Percentiles rank a stretch among this genome's conserved stretches.
Conservation (phyloP, 1,284 basidiomycete genomes). For the Cystobasidium sp. region DNA sequence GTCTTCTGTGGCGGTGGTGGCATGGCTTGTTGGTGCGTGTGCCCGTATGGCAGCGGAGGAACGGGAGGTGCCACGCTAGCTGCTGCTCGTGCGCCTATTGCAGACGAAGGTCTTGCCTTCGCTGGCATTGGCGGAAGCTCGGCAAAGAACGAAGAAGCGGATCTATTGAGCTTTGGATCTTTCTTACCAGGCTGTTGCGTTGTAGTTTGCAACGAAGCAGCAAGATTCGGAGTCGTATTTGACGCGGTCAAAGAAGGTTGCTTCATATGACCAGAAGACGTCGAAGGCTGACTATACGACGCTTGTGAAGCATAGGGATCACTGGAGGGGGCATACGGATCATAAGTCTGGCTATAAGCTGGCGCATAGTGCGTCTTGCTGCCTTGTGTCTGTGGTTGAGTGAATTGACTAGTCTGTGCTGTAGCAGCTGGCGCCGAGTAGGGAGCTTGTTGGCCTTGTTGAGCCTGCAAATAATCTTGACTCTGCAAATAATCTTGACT, state of each 20-base stretch:
- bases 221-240: slow-evolving; percentile 12
- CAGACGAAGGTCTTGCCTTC: not conserved
- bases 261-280: not conserved
- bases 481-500: slow-evolving; percentile 23
- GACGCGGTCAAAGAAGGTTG: slow-evolving; percentile 21
- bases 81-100: not conserved
- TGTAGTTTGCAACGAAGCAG: slow-evolving; percentile 2
- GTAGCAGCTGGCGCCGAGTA: slow-evolving; percentile 26
- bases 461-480: slow-evolving; percentile 28
- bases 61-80: not conserved
- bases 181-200: slow-evolving; percentile 7
- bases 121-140: slow-evolving; percentile 13
- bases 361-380: slow-evolving; percentile 13
- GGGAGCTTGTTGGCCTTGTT: slow-evolving; percentile 7
- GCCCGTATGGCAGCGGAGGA: slow-evolving; percentile 1
- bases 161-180: slow-evolving; percentile 34
- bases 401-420: slow-evolving; percentile 9
- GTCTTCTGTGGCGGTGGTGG: slow-evolving; percentile 39
- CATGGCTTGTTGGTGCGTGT: slow-evolving; percentile 8
- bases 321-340: slow-evolving; percentile 34
- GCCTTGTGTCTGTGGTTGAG: slow-evolving; percentile 18
- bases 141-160: slow-evolving; percentile 40
- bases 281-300: not conserved
- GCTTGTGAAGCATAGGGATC: slow-evolving; percentile 16
- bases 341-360: slow-evolving; percentile 35